Evolutionary conservation across 495 filamentous ascomycete genomes (phyloP), one percentile per base, ranked within the genome.

Genomic region (Podospora bellae-mahoneyi): DNA sequence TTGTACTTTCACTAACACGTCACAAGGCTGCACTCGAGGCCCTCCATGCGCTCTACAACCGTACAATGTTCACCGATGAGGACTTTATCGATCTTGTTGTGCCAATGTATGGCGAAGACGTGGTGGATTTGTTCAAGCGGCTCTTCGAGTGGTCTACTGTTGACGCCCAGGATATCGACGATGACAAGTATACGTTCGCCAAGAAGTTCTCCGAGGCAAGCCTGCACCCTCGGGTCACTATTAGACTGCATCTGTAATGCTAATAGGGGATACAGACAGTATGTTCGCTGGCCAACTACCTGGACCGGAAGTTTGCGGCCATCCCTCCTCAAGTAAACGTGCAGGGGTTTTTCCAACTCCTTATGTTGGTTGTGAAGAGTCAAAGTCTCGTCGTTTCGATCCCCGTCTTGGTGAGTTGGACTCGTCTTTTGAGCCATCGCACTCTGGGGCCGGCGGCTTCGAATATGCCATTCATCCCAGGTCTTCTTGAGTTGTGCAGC

Each of bases 301-400:
- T 97, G 64, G 92, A 94, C 74, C 88, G 92, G 69, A 89, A 90
- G 66, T 88, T 88, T 53, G 83, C 85, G 28, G 76, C 87, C 44
- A 79, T 86, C 61, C 87, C 85, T 28, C 76, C 77, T 16, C 76
- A 77, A 23, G 69, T 75, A 44, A 89, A 95, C 76, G 79, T 95
- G 16, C 84, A 87, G n/a, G 86, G 86, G 30, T 91, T 97, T 74
- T 83, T 98, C 71, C 85, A 90, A 48, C 85, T 99, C 60, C 84
- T 96, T 70, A 85, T 95, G 72, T 82, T 82, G 58, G 88, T 97
- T 70, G 84, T 93, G 66, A 91, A 90, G 62, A 92, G 91, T 79
- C 87, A 89, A 72, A 98, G 95, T 76, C 84, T 99, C 19, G 88
- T 92, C 13, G 90, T 98, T 6, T 97, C 95, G 7, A 97, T 97